phyloP scores from a whole-genome alignment of 2,329 filamentous ascomycete genomes.

The Trichoderma endophyticum region DNA sequence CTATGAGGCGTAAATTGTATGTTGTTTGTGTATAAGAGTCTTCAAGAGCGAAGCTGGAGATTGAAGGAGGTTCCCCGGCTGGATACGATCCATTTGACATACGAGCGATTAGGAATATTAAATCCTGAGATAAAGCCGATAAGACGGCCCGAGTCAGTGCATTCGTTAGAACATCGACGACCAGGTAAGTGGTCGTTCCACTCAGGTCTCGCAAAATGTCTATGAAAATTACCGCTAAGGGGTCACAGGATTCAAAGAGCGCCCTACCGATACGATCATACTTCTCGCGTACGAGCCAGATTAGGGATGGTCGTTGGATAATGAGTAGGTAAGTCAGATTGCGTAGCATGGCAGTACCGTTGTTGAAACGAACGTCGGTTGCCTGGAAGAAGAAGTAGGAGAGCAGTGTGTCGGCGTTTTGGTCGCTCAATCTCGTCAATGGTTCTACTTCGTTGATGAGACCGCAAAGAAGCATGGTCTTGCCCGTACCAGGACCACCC shows the following conservation, averaged over 20 bases:
- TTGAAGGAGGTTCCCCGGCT: not conserved
- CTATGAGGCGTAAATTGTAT: not conserved
- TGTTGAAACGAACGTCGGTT: not conserved
- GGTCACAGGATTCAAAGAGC: not conserved
- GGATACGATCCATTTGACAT: not conserved
- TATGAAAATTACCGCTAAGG: not conserved
- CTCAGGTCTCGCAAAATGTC: not conserved
- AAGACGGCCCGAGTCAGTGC: not conserved
- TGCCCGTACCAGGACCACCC: not conserved
- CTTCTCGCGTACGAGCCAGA: not conserved
- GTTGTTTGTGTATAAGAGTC: not conserved
- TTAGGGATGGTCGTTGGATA: not conserved
- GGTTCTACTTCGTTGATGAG: not conserved
- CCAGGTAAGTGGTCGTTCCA: not conserved
- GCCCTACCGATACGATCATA: not conserved
- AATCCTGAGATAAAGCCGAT: not conserved
- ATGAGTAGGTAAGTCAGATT: not conserved
- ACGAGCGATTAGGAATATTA: not conserved
- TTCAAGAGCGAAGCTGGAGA: not conserved
- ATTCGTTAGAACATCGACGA: not conserved
- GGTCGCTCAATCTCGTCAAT: not conserved
- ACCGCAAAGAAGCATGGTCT: not conserved
- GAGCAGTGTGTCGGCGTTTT: not conserved
- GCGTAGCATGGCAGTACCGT: not conserved
- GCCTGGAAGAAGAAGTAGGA: not conserved